Evolutionary conservation across 306 rosid species (phyloP).

Genomic region (Elaeagnus macrophylla): DNA sequence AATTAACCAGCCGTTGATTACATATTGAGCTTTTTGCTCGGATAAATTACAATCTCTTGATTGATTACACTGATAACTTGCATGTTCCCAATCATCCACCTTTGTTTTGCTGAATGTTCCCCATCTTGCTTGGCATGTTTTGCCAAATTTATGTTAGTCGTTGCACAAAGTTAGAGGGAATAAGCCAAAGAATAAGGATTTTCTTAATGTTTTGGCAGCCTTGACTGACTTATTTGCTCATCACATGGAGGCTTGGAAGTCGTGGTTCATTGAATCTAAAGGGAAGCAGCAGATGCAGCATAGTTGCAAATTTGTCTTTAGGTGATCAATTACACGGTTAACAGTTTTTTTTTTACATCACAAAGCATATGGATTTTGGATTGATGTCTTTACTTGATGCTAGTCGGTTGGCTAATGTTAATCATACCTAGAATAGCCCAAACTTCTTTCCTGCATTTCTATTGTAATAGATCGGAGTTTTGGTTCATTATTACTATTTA

Average conservation of each 20-base stretch:
- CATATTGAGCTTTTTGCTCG: neutral
- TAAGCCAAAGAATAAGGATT: conserved; percentile 13
- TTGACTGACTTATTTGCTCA: conserved; percentile 34
- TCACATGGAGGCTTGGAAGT: conserved; percentile 47
- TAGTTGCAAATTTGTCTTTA: conserved; percentile 7
- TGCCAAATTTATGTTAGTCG: neutral
- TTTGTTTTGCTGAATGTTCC: neutral
- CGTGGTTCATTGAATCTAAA: conserved; percentile 24
- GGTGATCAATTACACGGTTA: neutral
- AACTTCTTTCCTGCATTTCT: too few species aligned
- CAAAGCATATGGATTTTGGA: too few species aligned
- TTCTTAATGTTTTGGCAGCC: conserved; percentile 25
- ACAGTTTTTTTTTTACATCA: neutral
- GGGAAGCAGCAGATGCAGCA: conserved; percentile 12
- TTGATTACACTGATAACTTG: too few species aligned
- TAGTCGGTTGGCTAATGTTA: too few species aligned
- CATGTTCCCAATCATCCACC: too few species aligned
- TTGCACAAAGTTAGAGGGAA: conserved; percentile 2
- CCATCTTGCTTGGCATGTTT: neutral
- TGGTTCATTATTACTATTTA: too few species aligned
- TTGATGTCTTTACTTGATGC: too few species aligned
- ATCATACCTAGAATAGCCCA: too few species aligned
- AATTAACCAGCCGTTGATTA: neutral
- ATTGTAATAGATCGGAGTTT: too few species aligned
- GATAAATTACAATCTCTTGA: neutral